Evolutionary conservation across 2,329 filamentous ascomycete genomes (phyloP), one percentile per base, ranked within the genome.

Genomic region (Colletotrichum incanum): DNA sequence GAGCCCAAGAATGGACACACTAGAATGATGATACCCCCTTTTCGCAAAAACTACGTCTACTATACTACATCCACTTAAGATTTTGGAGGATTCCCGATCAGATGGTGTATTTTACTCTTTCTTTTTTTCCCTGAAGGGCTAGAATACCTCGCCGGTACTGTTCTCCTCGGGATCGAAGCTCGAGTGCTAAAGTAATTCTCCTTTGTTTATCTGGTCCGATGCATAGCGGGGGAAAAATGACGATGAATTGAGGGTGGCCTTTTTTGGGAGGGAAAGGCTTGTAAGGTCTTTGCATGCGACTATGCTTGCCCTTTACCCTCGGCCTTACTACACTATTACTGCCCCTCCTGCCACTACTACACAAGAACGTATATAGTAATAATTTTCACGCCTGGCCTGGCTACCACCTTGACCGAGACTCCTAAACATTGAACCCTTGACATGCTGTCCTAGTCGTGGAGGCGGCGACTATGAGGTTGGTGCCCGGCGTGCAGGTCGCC

Each of bases 11-110:
- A 52, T 61, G 68, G 65, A 71, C 71, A 61, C 65, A 67, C 66
- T 62, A 73, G 68, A 74, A 82, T 80, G 82, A 81, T 82, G 81
- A 83, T 83, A 83, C 82, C 82, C 69, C 81, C 76, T 76, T 79
- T 82, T 72, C 67, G 55, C 67, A 71, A 66, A 26, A 74, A 43
- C 47, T 62, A 26, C 58, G 50, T 52, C 54, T 56, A 63, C 43
- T 55, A 55, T 50, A 50, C 31, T 54, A 63, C 65, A 50, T 62
- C 54, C 37, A 50, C 45, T 47, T 47, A 45, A 55, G 34, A n/a
- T 45, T 56, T 47, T 39, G 43, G 47, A 67, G 47, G 63, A 39
- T 55, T 41, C 45, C 31, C 28, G 65, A 49, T 54, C 63, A 65
- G 61, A 61, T 52, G 34, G 43, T 56, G 59, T 55, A 39, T 50